Conservation (phyloP, 164 flowering plant genomes). For the Amborella trichopoda region DNA sequence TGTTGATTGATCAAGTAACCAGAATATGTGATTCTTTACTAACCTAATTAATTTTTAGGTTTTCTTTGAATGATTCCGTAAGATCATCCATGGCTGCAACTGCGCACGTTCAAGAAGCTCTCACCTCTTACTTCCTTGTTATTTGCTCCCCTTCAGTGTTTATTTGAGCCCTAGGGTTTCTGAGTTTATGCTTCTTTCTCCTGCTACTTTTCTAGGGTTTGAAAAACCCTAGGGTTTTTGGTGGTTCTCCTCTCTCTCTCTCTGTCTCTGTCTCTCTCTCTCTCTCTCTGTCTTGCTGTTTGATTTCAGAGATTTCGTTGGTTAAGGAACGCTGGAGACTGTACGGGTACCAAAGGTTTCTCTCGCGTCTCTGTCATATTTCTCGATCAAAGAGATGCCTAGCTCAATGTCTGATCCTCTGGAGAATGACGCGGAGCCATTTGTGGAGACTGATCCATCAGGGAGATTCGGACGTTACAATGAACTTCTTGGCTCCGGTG, state of each 20-base stretch:
- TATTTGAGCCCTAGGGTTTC: neutral
- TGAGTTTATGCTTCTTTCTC: neutral
- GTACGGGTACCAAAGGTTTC: neutral
- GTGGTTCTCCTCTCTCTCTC: neutral
- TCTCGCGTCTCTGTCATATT: neutral
- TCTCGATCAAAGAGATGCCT: constrained; percentile 26
- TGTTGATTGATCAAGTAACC: too few species aligned
- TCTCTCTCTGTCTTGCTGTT: neutral
- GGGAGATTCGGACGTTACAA: constrained; percentile 58
- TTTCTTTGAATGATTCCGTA: too few species aligned
- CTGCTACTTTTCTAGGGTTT: too few species aligned
- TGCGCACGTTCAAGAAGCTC: neutral
- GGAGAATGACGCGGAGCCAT: constrained; percentile 37
- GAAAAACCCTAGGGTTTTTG: neutral
- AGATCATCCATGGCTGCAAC: neutral
- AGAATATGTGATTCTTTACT: too few species aligned
- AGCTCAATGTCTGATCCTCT: constrained; percentile 11
- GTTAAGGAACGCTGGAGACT: neutral
- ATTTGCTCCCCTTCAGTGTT: neutral
- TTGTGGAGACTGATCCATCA: constrained; percentile 63
- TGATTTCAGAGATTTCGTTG: neutral
- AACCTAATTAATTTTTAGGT: too few species aligned
- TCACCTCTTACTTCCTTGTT: constrained; percentile 1
- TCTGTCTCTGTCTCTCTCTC: neutral
- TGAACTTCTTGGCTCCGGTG: constrained; percentile 56